Evolutionary conservation across 1,139 yeast genomes (phyloP).

Genomic region (Pichia cactophila): DNA sequence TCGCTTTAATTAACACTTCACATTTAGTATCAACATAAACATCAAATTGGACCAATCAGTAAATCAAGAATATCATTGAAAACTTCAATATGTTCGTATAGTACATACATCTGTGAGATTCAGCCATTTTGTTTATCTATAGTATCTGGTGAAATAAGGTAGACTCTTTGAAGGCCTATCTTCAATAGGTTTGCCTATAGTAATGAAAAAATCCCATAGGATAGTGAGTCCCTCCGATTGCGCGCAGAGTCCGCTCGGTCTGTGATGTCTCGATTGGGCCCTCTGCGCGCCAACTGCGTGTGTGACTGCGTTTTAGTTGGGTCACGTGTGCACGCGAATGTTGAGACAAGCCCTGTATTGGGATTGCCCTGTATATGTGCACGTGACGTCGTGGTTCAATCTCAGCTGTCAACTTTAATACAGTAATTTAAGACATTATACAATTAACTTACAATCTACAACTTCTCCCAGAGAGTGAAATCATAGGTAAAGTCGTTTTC

Average conservation of each 20-base stretch:
- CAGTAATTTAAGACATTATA: too few species aligned
- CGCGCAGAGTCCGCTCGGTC: neutral
- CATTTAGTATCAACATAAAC: neutral
- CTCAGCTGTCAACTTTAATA: too few species aligned
- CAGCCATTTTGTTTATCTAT: slow-evolving; percentile 61
- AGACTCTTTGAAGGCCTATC: neutral
- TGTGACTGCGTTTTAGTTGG: neutral
- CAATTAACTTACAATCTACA: neutral
- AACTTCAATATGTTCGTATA: neutral
- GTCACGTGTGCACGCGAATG: neutral
- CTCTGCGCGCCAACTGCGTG: neutral
- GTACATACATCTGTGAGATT: slow-evolving; percentile 90
- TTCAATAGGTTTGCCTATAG: neutral
- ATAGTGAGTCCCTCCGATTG: neutral
- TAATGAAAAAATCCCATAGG: neutral
- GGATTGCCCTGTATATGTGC: too few species aligned
- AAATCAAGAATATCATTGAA: too few species aligned
- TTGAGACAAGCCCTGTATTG: too few species aligned
- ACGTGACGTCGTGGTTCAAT: too few species aligned
- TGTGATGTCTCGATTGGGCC: neutral
- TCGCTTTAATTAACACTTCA: too few species aligned
- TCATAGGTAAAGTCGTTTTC: slow-evolving; percentile 46
- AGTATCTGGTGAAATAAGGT: slow-evolving; percentile 7
- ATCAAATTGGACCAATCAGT: neutral
- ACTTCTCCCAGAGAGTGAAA: slow-evolving; percentile 44